phyloP scores from a whole-genome alignment of 176 grass and related monocot species.

The Oryza meyeriana region DNA sequence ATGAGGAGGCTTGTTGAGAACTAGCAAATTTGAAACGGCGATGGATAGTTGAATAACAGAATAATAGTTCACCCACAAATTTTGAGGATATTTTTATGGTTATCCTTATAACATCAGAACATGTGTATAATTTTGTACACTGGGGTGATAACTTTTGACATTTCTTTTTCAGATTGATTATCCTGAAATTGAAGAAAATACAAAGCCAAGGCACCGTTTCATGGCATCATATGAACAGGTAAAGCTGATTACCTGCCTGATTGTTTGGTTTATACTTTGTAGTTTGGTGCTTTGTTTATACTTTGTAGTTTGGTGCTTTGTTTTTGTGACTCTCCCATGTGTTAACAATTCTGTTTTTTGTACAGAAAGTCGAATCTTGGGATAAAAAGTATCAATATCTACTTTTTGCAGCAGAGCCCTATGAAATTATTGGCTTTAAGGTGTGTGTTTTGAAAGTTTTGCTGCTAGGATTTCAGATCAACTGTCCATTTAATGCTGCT shows the following conservation, averaged over 20 bases:
- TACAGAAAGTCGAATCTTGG: conserved; percentile 82
- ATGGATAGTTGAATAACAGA: neutral
- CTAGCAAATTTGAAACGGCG: neutral
- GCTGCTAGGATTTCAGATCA: conserved; percentile 7
- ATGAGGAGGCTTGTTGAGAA: neutral
- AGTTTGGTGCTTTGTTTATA: neutral
- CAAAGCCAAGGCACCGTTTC: conserved; percentile 88
- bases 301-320: neutral
- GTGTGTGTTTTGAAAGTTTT: conserved; percentile 25
- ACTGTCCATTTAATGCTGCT: neutral
- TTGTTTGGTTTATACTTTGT: neutral
- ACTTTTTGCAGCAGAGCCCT: conserved; percentile 90
- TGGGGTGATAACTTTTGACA: conserved; percentile 4
- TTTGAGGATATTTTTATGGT: neutral
- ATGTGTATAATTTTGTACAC: neutral
- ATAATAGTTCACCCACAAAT: neutral
- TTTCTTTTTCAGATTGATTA: conserved; percentile 67
- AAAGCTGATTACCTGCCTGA: conserved; percentile 14
- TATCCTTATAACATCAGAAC: neutral
- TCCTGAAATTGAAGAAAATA: conserved; percentile 94
- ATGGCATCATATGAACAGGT: conserved; percentile 99
- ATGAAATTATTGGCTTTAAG: conserved; percentile 88
- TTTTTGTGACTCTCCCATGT: neutral
- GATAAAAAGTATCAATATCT: conserved; percentile 94
- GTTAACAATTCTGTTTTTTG: neutral